Conservation (phyloP, 1,139 yeast genomes). For the Eremothecium coryli region DNA sequence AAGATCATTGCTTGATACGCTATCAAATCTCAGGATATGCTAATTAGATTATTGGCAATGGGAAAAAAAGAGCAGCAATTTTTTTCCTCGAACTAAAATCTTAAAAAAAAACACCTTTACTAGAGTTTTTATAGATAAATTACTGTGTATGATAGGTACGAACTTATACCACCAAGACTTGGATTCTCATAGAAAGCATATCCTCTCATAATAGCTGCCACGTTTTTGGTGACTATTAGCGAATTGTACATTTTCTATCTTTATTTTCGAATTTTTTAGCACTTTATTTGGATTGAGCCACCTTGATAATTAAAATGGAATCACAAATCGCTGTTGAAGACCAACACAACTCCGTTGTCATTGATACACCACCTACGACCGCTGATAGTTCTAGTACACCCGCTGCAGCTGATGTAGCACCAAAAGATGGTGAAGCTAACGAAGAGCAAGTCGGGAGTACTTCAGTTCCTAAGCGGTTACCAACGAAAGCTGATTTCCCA, state of each 20-base stretch:
- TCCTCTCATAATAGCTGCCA: no score
- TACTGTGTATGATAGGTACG: no score
- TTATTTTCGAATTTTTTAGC: not conserved
- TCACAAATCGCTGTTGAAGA: slow-evolving; percentile 79
- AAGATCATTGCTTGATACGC: no score
- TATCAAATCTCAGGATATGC: not conserved
- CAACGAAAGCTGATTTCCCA: slow-evolving; percentile 55
- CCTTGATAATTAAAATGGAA: slow-evolving; percentile 56
- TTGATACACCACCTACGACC: slow-evolving; percentile 18
- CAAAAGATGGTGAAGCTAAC: slow-evolving; percentile 6
- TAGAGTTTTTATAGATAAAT: no score
- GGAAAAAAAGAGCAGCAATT: slow-evolving; percentile 1
- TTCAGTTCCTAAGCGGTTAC: slow-evolving; percentile 27
- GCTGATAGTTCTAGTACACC: slow-evolving; percentile 10
- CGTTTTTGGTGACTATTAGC: no score
- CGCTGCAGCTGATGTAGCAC: slow-evolving; percentile 1
- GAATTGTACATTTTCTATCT: no score
- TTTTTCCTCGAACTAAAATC: no score
- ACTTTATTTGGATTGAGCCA: not conserved
- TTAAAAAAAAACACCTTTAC: no score
- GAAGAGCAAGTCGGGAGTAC: slow-evolving; percentile 11
- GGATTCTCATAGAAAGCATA: no score
- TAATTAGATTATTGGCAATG: not conserved
- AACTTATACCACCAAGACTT: no score
- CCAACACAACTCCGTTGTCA: slow-evolving; percentile 16